These are phyloP conservation scores for Colletotrichum cereale DNA, from an alignment of 2,329 filamentous ascomycete species.

Conservation along the genomic window DNA sequence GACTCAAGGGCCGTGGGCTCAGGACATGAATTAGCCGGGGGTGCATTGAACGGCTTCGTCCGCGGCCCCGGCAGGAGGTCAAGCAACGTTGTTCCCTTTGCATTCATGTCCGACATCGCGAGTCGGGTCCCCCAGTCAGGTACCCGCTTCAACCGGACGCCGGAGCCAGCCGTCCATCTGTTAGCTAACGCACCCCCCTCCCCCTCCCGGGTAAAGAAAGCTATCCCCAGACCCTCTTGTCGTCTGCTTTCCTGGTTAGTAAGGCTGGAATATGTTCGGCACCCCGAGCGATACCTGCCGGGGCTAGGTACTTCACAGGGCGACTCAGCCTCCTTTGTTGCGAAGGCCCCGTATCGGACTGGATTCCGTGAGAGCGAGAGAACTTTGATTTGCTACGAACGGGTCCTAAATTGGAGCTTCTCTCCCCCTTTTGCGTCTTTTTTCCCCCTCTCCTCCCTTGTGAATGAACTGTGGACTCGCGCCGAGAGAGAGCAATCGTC, in stretches of 20 bases:
- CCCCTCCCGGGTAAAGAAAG: background rate
- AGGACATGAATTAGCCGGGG: conserved; percentile 18
- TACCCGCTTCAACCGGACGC: conserved; percentile 20
- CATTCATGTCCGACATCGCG: background rate
- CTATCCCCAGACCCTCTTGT: conserved; percentile 12
- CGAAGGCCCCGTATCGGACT: background rate
- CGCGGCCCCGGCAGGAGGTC: background rate
- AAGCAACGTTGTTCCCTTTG: conserved; percentile 26
- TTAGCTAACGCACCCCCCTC: no score
- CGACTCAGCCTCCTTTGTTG: background rate
- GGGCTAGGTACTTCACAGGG: background rate
- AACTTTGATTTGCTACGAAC: background rate
- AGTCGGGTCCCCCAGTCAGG: background rate
- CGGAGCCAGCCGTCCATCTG: background rate
- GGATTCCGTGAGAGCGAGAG: background rate
- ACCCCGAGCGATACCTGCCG: background rate
- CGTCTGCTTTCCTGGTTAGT: background rate
- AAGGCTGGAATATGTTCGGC: background rate
- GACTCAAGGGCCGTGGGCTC: background rate
- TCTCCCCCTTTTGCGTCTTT: background rate
- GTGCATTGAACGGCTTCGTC: conserved; percentile 1
- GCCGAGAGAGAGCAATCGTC: conserved; percentile 7
- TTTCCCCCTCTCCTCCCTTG: background rate
- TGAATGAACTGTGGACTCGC: conserved; percentile 5
- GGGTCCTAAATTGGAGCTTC: background rate